Percentiles rank a stretch among this genome's conserved stretches.
These are phyloP conservation scores for Scleromitrula shiraiana DNA, from an alignment of 2,329 filamentous ascomycete species.

Conservation along the genomic window DNA sequence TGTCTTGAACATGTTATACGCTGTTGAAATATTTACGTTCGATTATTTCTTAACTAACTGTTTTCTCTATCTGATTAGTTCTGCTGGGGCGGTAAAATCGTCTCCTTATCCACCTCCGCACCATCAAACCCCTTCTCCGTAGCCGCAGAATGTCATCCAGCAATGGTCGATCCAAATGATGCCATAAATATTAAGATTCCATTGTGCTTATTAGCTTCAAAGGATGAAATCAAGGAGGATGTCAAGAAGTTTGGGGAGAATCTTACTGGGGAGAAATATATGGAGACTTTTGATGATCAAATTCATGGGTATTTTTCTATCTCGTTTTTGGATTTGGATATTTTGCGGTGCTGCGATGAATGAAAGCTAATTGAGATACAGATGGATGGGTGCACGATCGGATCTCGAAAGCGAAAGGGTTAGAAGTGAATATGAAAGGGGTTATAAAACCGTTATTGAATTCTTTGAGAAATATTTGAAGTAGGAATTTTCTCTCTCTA, in stretches of 20 bases:
- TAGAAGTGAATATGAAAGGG: conserved; percentile 40
- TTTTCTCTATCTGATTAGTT: no score
- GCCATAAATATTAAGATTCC: conserved; percentile 53
- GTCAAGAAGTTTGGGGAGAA: conserved; percentile 38
- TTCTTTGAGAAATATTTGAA: conserved; percentile 37
- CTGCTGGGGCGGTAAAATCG: conserved; percentile 30
- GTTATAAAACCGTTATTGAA: conserved; percentile 38
- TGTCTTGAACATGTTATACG: no score
- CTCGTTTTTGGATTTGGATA: neutral
- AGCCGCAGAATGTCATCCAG: conserved; percentile 47
- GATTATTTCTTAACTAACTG: no score
- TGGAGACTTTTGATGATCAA: conserved; percentile 43
- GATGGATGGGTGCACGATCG: conserved; percentile 47
- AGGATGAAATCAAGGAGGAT: conserved; percentile 47
- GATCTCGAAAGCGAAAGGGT: conserved; percentile 39
- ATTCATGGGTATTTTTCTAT: conserved; percentile 37
- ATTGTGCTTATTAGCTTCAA: conserved; percentile 54
- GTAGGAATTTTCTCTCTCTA: neutral
- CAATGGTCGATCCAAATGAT: conserved; percentile 56
- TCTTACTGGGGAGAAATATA: conserved; percentile 36
- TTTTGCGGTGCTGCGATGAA: neutral
- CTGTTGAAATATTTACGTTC: neutral
- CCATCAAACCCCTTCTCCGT: conserved; percentile 40
- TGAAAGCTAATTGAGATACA: no score
- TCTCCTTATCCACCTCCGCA: conserved; percentile 17